Evolutionary conservation across 257 asterid genomes (phyloP), one percentile per base, ranked within the genome.

Genomic region (Handroanthus guayacan): DNA sequence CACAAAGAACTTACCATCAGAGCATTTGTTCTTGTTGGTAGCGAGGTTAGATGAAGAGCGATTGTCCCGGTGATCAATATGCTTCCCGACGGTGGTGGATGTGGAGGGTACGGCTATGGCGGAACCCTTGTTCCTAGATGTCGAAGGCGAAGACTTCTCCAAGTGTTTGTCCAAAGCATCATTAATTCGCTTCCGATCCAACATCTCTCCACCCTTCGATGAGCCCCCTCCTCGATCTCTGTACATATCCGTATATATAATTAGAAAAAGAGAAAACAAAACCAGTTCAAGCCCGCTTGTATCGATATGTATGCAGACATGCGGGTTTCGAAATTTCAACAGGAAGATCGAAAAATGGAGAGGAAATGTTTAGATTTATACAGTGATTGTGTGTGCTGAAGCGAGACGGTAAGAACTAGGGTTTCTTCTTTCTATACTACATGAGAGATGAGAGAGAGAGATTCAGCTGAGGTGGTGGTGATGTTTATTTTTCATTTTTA

Each of bases 151-250:
- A 5, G 89, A 84, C 71, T 86, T 88, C 67, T 88, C 92, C 85
- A 84, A 80, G 67, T 80, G 86, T 69, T 83, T 85, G 82, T 85
- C 89, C 72, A 85, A 69, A 17, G 84, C 88, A 69, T 87, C 92
- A 81, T 86, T 87, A 62, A 88, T 82, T 66, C 89, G 86, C 81
- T 88, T 88, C 83, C 92, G 88, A 82, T 87, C 92, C 81, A 84
- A 64, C 82, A 79, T 63, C 62, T 82, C 90, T 13, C 83, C 92
- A 31, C 75, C 85, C 84, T 84, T 87, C 16, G 89, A 82, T n/a
- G 85, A 70, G 55, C 82, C 87, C 61, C 82, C 86, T 61, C 86
- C 91, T 74, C 89, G 87, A 83, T 87, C 89, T 79, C 86, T 83
- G 70, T 87, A 85, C 91, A 87, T 87, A 68, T 61, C 65, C 61